phyloP scores from a whole-genome alignment of 495 filamentous ascomycete genomes.

The Astrothelium macrocarpum region DNA sequence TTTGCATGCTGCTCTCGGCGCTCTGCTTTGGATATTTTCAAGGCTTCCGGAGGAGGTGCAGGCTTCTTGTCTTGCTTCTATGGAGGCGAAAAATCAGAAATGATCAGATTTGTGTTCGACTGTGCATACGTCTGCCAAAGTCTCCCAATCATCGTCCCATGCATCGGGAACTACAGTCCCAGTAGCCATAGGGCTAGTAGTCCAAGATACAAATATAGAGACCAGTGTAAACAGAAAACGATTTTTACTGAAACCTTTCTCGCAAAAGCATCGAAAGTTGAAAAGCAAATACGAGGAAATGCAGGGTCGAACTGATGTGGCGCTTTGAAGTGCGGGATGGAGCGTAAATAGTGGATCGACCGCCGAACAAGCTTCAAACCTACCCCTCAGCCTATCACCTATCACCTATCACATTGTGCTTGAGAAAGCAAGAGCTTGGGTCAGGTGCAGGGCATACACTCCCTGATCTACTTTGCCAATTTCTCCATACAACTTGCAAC shows the following conservation, averaged over 20 bases:
- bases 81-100: background rate
- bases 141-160: conserved; percentile 89
- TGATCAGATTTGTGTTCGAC: background rate
- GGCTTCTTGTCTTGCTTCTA: conserved; percentile 32
- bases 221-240: no score
- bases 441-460: no score
- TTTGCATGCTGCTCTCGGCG: conserved; percentile 71
- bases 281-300: background rate
- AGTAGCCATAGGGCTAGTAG: conserved; percentile 36
- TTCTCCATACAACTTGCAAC: no score
- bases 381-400: background rate
- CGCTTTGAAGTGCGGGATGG: background rate
- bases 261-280: background rate
- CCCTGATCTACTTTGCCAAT: no score
- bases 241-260: background rate
- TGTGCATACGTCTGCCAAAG: conserved; percentile 54
- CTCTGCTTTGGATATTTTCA: conserved; percentile 61
- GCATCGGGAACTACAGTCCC: conserved; percentile 55
- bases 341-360: background rate
- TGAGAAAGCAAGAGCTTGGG: no score
- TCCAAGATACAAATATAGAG: background rate
- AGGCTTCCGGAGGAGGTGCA: conserved; percentile 13
- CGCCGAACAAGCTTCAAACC: background rate
- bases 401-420: no score
- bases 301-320: background rate